A percentile compares a stretch with the other conserved stretches of the same genome.
These are phyloP conservation scores for Haplosporangium sp. DNA, from an alignment of 371 early-diverging fungal species.

Conservation along the genomic window DNA sequence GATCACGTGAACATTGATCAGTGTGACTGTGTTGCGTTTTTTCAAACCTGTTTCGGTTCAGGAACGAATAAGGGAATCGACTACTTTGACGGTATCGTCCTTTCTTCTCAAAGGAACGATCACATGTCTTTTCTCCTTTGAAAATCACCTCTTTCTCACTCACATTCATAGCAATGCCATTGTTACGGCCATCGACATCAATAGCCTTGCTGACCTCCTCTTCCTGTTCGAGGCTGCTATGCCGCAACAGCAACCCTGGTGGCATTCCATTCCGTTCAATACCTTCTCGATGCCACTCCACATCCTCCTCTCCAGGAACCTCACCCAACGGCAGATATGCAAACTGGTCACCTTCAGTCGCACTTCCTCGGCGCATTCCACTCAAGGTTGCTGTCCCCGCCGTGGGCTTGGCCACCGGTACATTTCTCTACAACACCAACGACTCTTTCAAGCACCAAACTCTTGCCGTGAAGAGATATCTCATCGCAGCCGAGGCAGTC, in stretches of 20 bases:
- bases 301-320: background rate
- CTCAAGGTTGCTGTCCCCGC: slow-evolving; percentile 23
- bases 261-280: background rate
- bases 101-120: too few species aligned
- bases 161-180: background rate
- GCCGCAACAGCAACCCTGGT: background rate
- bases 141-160: background rate
- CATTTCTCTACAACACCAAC: slow-evolving; percentile 58
- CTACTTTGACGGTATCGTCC: too few species aligned
- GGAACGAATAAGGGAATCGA: too few species aligned
- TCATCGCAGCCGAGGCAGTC: slow-evolving; percentile 61
- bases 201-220: slow-evolving; percentile 6
- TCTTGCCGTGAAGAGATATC: slow-evolving; percentile 59
- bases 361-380: slow-evolving; percentile 21
- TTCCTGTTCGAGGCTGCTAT: slow-evolving; percentile 12
- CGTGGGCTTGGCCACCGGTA: slow-evolving; percentile 44
- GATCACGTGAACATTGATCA: too few species aligned
- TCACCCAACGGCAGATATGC: background rate
- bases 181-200: slow-evolving; percentile 26
- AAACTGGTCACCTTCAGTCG: slow-evolving; percentile 9
- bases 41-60: too few species aligned
- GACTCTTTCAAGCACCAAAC: slow-evolving; percentile 61
- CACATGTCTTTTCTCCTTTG: background rate
- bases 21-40: too few species aligned
- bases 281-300: background rate